Evolutionary conservation across 1,284 basidiomycete genomes (phyloP), one percentile per base, ranked within the genome.

Genomic region (Mrakiaceae sp.): DNA sequence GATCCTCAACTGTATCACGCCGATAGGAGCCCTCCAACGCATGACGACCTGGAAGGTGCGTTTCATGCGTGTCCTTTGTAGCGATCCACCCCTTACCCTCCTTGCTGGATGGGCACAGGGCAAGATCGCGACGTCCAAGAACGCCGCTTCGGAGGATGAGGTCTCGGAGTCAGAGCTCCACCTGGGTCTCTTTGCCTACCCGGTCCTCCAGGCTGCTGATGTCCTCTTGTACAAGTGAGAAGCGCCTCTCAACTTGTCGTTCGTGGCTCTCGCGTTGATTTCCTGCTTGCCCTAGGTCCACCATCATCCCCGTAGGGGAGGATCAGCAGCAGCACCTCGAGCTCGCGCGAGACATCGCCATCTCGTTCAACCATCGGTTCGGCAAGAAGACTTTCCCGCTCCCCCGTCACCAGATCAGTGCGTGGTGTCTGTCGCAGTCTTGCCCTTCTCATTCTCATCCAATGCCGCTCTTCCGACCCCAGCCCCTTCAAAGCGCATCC

Each of bases 11-110:
- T 95, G 92, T 70, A 77, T 93, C 51, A 87, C 90, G 0, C 84
- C 90, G 0, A 81, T 95, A 55, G 91, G 92, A 6, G 85, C 85
- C 70, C 77, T 98, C 9, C 82, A 85, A 50, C 79, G 92, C 52
- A 95, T 96, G 92, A 96, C 92, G 2, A 94, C 91, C 0, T 97
- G 92, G 92, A 97, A 95, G 82, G 89, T 87, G 66, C 47, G 79
- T 68, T 12, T 43, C 42, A 40, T 11, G 1, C n/a, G 53, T 61
- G 51, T 14, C 53, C 12, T 7, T 53, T 42, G 48, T 40, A 8
- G 7, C 47, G 12, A 2, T n/a, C n/a, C 14, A 8, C 43, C 11
- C 27, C 11, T 48, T 7, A 40, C n/a, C 55, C 14, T 58, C 10
- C 51, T 12, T n/a, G 27, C 55, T 55, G 14, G 39, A 51, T 16